Base-by-base conservation (phyloP, 139 green algal species). In the Chlamydomonas sp. region DNA sequence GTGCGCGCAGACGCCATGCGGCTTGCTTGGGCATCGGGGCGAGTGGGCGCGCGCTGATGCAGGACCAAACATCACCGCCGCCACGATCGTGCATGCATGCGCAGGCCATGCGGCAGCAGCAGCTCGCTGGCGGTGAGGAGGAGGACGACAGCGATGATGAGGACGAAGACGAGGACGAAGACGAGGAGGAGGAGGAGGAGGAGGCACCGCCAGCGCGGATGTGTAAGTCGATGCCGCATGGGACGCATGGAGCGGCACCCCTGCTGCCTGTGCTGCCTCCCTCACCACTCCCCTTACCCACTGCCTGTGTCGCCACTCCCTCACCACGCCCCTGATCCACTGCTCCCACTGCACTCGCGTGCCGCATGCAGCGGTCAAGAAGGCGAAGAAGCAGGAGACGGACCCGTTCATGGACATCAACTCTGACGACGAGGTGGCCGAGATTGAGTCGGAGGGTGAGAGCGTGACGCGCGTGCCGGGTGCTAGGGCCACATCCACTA, bases 151-250 rank as follows among this genome's bases (percentile, higher is more conserved):
- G 13, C 39, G 39, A 50, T 50, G 39, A 50, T 8, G 39, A 50
- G 8, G 26, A 63, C 16, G 54, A 63, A 24, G 54, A 24, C 29
- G 54, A 63, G 54, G 54, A 63, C 6, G 54, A 16, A 24, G 54
- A 34, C 16, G 54, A 63, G 6, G 54, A 63, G 54, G 54, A 63
- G 8, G 54, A 63, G 26, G 54, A 34, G n/a, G n/a, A n/a, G n/a
- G n/a, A n/a, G n/a, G n/a, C n/a, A n/a, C n/a, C n/a, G n/a, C n/a
- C n/a, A n/a, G n/a, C n/a, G n/a, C 6, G 28, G 54, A 63, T 16
- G 54, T 35, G 26, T 8, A 63, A 8, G 28, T 35, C 28, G 54
- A 63, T 63, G 26, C 6, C 54, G 6, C 6, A 35, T 8, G 6
- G 6, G 13, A 16, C 31, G 54, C 29, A 10, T 63, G 28, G 29